phyloP scores from a whole-genome alignment of 2,329 filamentous ascomycete genomes.

The Arachnomyces sp. region DNA sequence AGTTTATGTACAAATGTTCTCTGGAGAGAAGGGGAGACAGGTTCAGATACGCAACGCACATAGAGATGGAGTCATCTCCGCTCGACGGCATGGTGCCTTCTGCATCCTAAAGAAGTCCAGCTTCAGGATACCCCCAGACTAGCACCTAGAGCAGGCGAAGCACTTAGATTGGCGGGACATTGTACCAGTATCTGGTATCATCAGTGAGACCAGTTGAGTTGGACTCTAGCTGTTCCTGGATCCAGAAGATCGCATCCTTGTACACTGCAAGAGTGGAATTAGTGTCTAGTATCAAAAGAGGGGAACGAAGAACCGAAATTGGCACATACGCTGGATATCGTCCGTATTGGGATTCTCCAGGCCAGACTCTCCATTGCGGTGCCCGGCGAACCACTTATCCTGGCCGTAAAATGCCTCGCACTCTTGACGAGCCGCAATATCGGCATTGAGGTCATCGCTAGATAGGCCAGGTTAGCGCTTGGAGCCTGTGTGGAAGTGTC shows the following conservation, averaged over 20 bases:
- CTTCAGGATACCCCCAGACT: background rate
- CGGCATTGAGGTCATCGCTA: slow-evolving; percentile 11
- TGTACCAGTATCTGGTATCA: slow-evolving; percentile 23
- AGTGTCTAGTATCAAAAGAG: no score
- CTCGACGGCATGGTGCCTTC: no score
- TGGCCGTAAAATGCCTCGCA: slow-evolving; percentile 19
- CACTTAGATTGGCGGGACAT: slow-evolving; percentile 16
- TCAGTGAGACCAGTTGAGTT: slow-evolving; percentile 17
- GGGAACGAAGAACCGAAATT: background rate
- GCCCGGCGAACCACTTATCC: slow-evolving; percentile 20
- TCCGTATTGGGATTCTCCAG: slow-evolving; percentile 17
- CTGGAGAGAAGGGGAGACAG: no score
- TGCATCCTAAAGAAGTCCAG: background rate
- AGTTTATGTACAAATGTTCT: no score
- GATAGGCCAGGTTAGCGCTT: background rate
- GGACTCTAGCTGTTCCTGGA: slow-evolving; percentile 16
- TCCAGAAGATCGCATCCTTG: slow-evolving; percentile 21
- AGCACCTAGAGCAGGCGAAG: background rate
- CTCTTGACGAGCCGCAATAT: slow-evolving; percentile 18
- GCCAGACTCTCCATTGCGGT: slow-evolving; percentile 18
- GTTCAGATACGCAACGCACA: no score
- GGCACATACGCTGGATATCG: slow-evolving; percentile 14
- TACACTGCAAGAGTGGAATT: slow-evolving; percentile 9
- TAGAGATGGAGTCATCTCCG: no score
- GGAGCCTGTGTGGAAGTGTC: background rate